Evolutionary conservation across 345 rosid species (phyloP).

Genomic region (Aquilaria sinensis): DNA sequence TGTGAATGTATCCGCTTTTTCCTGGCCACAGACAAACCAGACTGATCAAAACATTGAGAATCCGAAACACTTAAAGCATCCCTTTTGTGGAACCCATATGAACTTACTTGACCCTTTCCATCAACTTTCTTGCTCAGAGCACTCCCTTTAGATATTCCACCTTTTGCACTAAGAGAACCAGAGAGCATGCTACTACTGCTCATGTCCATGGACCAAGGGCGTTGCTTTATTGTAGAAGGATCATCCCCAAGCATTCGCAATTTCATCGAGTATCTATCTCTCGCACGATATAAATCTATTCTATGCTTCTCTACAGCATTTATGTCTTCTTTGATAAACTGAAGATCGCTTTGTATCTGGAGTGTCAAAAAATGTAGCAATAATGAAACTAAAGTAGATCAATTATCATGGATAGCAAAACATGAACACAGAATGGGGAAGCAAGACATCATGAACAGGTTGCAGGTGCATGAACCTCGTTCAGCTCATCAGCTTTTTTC

Average conservation of each 20-base stretch:
- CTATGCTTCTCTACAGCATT: conserved; percentile 87
- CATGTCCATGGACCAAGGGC: conserved; percentile 59
- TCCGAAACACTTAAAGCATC: conserved; percentile 63
- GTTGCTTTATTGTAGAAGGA: conserved; percentile 44
- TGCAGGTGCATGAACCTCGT: conserved; percentile 48
- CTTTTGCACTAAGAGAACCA: conserved; percentile 50
- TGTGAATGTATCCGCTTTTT: conserved; percentile 89
- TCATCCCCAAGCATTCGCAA: conserved; percentile 89
- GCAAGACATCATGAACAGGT: conserved; percentile 2
- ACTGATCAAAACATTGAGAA: conserved; percentile 63
- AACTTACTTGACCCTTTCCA: conserved; percentile 59
- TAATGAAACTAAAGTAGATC: neutral
- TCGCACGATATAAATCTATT: conserved; percentile 72
- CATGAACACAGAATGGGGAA: neutral
- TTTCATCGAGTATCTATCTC: conserved; percentile 73
- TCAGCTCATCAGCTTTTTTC: conserved; percentile 86
- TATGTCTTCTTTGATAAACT: conserved; percentile 82
- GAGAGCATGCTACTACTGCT: conserved; percentile 41
- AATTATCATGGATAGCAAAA: conserved; percentile 3
- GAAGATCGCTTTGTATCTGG: conserved; percentile 84
- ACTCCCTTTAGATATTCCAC: conserved; percentile 50
- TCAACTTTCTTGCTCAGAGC: conserved; percentile 56
- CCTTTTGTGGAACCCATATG: conserved; percentile 67
- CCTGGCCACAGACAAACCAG: conserved; percentile 61
- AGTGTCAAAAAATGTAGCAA: conserved; percentile 10